Percentiles rank a stretch among this genome's conserved stretches.
Conservation (phyloP, 257 asterid species). For the Penstemon davidsonii region DNA sequence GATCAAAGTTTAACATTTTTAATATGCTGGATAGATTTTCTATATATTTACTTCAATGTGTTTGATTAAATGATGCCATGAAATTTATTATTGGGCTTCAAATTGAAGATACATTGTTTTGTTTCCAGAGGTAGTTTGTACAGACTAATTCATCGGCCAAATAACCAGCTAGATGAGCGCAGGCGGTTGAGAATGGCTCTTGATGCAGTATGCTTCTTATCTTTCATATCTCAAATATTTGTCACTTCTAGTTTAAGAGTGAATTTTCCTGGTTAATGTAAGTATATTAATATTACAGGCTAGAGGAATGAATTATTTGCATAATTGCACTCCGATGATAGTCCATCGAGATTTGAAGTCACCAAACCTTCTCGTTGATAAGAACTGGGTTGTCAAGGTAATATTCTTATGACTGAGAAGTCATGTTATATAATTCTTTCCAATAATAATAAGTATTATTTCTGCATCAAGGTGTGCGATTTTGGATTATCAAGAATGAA, state of each 20-base stretch:
- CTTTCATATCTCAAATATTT: conserved; percentile 23
- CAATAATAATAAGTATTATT: conserved; percentile 26
- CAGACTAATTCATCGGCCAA: conserved; percentile 87
- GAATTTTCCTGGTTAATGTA: conserved; percentile 23
- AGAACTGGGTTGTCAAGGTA: conserved; percentile 98
- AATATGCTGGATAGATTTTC: too few relatives aligned
- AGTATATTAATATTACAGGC: conserved; percentile 54
- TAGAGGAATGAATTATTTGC: conserved; percentile 97
- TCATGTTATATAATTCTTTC: conserved; percentile 22
- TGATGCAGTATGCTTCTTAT: conserved; percentile 72
- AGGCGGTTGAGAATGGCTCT: conserved; percentile 92
- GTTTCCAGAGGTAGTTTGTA: conserved; percentile 91
- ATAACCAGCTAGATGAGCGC: conserved; percentile 89
- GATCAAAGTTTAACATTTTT: background rate
- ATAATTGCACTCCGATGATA: conserved; percentile 81
- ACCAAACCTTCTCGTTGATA: conserved; percentile 96
- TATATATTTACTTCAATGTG: conserved; percentile 4
- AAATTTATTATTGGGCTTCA: conserved; percentile 9
- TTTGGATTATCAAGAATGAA: conserved; percentile 92
- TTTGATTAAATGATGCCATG: conserved; percentile 10
- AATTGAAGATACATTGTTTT: conserved; percentile 31
- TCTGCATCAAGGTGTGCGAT: conserved; percentile 74
- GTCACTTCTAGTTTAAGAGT: conserved; percentile 21
- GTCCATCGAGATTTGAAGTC: conserved; percentile 98
- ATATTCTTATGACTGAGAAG: conserved; percentile 28